Conservation (phyloP, 148 eudicot genomes). For the Arbutus unedo region DNA sequence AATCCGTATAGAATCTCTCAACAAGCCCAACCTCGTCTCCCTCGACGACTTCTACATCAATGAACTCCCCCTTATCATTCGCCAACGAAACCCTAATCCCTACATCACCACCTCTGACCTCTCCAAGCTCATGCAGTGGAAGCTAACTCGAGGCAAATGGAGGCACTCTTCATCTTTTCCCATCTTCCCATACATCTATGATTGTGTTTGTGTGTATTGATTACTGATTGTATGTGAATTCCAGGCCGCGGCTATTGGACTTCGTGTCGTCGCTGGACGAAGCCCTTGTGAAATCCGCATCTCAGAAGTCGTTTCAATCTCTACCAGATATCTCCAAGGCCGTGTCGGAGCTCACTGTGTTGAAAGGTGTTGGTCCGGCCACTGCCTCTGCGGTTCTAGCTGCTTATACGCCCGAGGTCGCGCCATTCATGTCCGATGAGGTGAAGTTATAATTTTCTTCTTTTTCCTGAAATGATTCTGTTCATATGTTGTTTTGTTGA, state of each 20-base stretch:
- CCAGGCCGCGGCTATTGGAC: conserved; percentile 64
- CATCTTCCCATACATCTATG: not conserved
- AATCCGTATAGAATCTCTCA: conserved; percentile 34
- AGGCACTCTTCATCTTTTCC: conserved; percentile 21
- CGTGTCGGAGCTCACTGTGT: conserved; percentile 55
- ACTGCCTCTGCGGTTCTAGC: conserved; percentile 91
- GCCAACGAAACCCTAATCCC: conserved; percentile 54
- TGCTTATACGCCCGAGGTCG: conserved; percentile 67
- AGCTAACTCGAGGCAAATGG: conserved; percentile 89
- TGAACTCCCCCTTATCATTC: conserved; percentile 60
- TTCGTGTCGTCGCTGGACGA: conserved; percentile 70
- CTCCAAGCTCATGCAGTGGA: conserved; percentile 80
- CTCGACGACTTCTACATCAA: conserved; percentile 64
- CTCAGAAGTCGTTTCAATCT: conserved; percentile 59
- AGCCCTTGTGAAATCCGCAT: conserved; percentile 57
- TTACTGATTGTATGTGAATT: conserved; percentile 6
- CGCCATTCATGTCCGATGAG: conserved; percentile 97
- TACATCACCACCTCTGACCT: conserved; percentile 69
- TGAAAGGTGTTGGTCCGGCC: conserved; percentile 95
- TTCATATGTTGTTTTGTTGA: not conserved
- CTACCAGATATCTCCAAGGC: conserved; percentile 68
- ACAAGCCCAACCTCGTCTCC: conserved; percentile 50
- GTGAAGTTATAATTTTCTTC: conserved; percentile 21
- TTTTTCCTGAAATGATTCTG: not conserved
- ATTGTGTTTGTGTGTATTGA: not conserved